Evolutionary conservation across 2,329 filamentous ascomycete genomes (phyloP).

Genomic region (Trichoderma endophyticum): DNA sequence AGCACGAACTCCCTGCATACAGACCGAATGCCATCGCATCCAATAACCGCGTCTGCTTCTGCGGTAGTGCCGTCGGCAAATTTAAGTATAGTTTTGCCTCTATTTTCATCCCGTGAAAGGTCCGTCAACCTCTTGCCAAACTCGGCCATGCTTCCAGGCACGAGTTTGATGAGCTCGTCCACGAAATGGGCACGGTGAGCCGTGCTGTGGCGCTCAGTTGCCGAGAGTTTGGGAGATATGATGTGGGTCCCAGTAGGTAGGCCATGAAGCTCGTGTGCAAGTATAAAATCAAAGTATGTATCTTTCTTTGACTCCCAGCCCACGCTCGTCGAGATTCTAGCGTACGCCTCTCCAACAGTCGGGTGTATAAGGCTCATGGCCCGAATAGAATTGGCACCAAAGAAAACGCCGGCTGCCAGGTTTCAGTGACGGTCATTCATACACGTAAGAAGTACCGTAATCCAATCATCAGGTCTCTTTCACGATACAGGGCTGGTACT

Average conservation of each 20-base stretch:
- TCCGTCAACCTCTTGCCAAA: slow-evolving; percentile 19
- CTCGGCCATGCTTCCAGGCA: slow-evolving; percentile 11
- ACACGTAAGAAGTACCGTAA: not conserved
- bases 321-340: slow-evolving; percentile 28
- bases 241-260: slow-evolving; percentile 17
- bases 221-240: slow-evolving; percentile 5
- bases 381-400: slow-evolving; percentile 53
- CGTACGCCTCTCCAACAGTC: slow-evolving; percentile 40
- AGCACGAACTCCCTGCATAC: not conserved
- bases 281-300: slow-evolving; percentile 21
- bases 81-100: not conserved
- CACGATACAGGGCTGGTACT: not conserved
- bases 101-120: not conserved
- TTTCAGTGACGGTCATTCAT: not conserved
- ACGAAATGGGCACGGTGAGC: slow-evolving; percentile 22
- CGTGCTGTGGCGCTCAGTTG: slow-evolving; percentile 1
- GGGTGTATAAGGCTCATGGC: slow-evolving; percentile 54
- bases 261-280: slow-evolving; percentile 20
- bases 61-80: slow-evolving; percentile 21
- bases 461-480: not conserved
- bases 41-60: slow-evolving; percentile 24
- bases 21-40: slow-evolving; percentile 26
- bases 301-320: slow-evolving; percentile 21
- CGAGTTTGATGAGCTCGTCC: slow-evolving; percentile 17
- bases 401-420: slow-evolving; percentile 45